Conservation (phyloP, 768 basidiomycete genomes). For the Pleurotus eryngii region DNA sequence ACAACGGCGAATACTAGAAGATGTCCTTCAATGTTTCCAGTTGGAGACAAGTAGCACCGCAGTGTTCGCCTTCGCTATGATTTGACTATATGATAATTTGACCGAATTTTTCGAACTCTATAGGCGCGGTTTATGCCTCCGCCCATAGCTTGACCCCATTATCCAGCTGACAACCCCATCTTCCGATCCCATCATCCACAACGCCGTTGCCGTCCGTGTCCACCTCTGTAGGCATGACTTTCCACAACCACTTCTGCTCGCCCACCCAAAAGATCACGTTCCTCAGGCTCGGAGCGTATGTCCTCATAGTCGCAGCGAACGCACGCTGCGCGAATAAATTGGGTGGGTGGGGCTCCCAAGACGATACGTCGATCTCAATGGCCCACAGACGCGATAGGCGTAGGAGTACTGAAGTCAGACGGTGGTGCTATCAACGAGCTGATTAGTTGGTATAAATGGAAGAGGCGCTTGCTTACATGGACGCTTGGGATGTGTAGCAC, state of each 20-base stretch:
- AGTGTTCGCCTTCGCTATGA: too few species aligned
- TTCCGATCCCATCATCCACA: not conserved
- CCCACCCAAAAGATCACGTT: slow-evolving; percentile 1
- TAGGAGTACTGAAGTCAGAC: not conserved
- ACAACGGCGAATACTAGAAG: too few species aligned
- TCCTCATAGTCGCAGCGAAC: not conserved
- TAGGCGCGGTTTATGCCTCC: not conserved
- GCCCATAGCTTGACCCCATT: not conserved
- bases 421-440: not conserved
- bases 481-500: not conserved
- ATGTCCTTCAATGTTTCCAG: too few species aligned
- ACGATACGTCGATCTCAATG: not conserved
- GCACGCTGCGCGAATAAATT: not conserved
- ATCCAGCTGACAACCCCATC: not conserved
- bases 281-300: not conserved
- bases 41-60: too few species aligned
- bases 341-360: not conserved
- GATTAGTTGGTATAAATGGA: not conserved
- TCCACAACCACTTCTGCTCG: slow-evolving; percentile 1
- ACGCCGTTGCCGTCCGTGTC: not conserved
- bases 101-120: too few species aligned
- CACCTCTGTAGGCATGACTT: not conserved
- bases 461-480: not conserved
- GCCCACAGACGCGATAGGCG: not conserved
- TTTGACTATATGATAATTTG: too few species aligned